Conservation (phyloP, 495 filamentous ascomycete genomes). For the Podospora bellae-mahoneyi region DNA sequence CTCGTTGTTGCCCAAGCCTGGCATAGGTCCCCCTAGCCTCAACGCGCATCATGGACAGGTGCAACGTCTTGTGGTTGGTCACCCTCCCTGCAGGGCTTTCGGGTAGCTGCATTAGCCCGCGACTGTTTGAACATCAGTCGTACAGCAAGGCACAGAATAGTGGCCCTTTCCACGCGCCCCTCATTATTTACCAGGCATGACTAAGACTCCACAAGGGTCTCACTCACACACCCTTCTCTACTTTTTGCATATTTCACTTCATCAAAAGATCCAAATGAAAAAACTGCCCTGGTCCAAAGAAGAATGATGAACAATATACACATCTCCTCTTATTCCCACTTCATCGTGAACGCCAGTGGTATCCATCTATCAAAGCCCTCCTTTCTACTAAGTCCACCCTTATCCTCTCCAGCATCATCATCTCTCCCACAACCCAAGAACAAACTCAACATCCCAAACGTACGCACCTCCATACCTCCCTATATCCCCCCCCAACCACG, state of each 20-base stretch:
- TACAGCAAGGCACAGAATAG: conserved; percentile 23
- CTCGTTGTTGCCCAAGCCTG: neutral
- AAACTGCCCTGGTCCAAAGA: neutral
- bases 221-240: neutral
- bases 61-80: conserved; percentile 12
- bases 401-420: neutral
- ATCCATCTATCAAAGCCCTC: neutral
- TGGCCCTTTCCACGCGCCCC: conserved; percentile 1
- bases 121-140: conserved; percentile 47
- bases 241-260: neutral
- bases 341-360: too few relatives aligned
- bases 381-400: neutral
- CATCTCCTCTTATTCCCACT: neutral
- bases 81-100: conserved; percentile 21
- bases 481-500: neutral
- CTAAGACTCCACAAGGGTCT: neutral
- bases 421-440: neutral
- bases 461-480: too few relatives aligned
- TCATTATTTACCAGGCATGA: conserved; percentile 3
- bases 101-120: conserved; percentile 43
- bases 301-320: neutral
- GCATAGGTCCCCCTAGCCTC: neutral
- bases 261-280: neutral
- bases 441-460: neutral
- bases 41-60: neutral